These are phyloP conservation scores for Lachancea lanzarotensis DNA, from an alignment of 805 yeast genomes.

Conservation along the genomic window DNA sequence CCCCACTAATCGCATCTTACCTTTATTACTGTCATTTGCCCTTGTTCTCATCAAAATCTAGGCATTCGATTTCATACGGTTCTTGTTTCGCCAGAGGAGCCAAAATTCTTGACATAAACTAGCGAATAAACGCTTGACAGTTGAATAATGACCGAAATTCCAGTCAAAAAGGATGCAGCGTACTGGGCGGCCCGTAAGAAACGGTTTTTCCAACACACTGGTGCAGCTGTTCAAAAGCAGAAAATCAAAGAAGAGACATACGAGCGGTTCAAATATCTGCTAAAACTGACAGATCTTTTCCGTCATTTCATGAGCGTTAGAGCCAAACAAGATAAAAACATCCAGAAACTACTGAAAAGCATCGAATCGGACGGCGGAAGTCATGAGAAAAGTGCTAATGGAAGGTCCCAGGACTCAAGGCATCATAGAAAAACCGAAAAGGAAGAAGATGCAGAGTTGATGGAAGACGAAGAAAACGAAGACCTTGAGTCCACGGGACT, in stretches of 20 bases:
- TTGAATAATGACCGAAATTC: neutral
- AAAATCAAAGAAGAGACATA: slow-evolving; percentile 62
- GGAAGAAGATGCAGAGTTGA: slow-evolving; percentile 90
- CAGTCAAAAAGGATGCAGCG: neutral
- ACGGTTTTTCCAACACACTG: slow-evolving; percentile 45
- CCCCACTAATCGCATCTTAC: too few species aligned
- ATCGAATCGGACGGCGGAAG: slow-evolving; percentile 46
- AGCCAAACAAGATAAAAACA: slow-evolving; percentile 69
- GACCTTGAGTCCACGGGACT: slow-evolving; percentile 49
- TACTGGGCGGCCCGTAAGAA: slow-evolving; percentile 34
- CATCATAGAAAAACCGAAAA: slow-evolving; percentile 86
- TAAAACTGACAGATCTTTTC: slow-evolving; percentile 79
- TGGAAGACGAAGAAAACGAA: slow-evolving; percentile 68
- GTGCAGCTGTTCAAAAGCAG: slow-evolving; percentile 51
- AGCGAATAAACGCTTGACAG: neutral
- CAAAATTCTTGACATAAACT: too few species aligned
- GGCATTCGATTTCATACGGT: too few species aligned
- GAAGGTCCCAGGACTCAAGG: slow-evolving; percentile 20
- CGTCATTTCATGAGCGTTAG: slow-evolving; percentile 80
- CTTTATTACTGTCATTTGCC: too few species aligned
- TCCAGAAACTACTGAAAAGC: slow-evolving; percentile 53
- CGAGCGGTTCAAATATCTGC: slow-evolving; percentile 68
- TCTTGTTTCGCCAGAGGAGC: too few species aligned
- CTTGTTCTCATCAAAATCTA: too few species aligned
- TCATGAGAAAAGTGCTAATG: slow-evolving; percentile 26